These are phyloP conservation scores for Ilex paraguariensis DNA, from an alignment of 305 asterid genomes.

Conservation along the genomic window DNA sequence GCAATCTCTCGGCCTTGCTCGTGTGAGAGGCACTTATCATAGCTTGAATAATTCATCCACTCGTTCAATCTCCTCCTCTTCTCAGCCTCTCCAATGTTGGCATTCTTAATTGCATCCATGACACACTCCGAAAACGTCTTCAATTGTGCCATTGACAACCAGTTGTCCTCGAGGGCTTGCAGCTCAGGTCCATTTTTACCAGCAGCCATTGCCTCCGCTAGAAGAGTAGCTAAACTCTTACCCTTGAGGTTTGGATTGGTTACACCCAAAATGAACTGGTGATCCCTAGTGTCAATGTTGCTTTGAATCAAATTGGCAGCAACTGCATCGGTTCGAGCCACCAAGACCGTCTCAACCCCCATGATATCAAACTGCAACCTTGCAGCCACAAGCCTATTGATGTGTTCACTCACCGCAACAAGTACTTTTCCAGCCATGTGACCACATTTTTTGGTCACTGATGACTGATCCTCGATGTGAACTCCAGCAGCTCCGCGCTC, in stretches of 20 bases:
- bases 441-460: constrained; percentile 89
- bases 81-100: constrained; percentile 52
- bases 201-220: constrained; percentile 73
- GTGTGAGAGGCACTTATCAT: constrained; percentile 61
- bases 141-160: constrained; percentile 67
- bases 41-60: constrained; percentile 65
- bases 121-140: constrained; percentile 79
- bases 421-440: constrained; percentile 98
- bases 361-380: constrained; percentile 88
- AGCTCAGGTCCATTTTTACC: constrained; percentile 83
- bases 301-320: constrained; percentile 89
- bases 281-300: constrained; percentile 83
- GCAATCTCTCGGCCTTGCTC: constrained; percentile 69
- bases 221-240: constrained; percentile 56
- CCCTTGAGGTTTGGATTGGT: constrained; percentile 69
- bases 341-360: constrained; percentile 92
- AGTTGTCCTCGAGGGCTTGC: constrained; percentile 75
- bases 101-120: constrained; percentile 49
- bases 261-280: constrained; percentile 78
- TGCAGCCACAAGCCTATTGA: constrained; percentile 94
- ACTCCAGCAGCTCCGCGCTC: constrained; percentile 99
- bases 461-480: constrained; percentile 96
- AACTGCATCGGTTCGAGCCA: constrained; percentile 87
- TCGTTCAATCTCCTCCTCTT: constrained; percentile 77
- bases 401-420: constrained; percentile 82